These are phyloP conservation scores for Fomitopsis palustris DNA, from an alignment of 1,284 basidiomycete species.

Conservation along the genomic window DNA sequence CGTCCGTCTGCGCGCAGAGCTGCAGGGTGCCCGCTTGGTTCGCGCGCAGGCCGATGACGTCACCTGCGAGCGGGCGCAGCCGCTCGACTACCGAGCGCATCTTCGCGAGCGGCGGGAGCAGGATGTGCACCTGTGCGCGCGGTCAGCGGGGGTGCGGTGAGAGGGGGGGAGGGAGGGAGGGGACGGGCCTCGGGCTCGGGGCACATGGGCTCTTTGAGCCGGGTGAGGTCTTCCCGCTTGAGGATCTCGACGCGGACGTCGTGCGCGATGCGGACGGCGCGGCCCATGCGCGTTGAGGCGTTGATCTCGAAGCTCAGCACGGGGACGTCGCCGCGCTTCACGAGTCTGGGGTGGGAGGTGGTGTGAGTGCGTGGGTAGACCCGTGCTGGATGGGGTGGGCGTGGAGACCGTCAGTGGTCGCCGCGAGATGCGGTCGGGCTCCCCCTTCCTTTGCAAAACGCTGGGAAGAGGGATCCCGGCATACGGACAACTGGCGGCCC, in stretches of 20 bases:
- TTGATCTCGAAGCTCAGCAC: constrained; percentile 73
- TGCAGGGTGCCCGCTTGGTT: constrained; percentile 64
- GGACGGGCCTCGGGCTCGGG: constrained; percentile 81
- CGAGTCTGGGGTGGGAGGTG: constrained; percentile 38
- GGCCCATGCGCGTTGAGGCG: constrained; percentile 50
- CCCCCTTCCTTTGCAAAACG: too few species aligned
- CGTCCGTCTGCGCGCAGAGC: constrained; percentile 67
- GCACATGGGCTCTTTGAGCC: constrained; percentile 79
- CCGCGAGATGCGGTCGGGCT: too few species aligned
- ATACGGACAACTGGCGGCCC: not conserved
- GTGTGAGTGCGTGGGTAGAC: not conserved
- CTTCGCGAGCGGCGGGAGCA: constrained; percentile 76
- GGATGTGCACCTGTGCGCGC: constrained; percentile 66
- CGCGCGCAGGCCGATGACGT: constrained; percentile 70
- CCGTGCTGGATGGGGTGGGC: too few species aligned
- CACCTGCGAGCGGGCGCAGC: constrained; percentile 63
- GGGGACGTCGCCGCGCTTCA: constrained; percentile 77
- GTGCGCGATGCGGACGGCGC: constrained; percentile 58
- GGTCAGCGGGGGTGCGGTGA: not conserved
- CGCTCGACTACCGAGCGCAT: constrained; percentile 78
- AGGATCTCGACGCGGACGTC: constrained; percentile 79
- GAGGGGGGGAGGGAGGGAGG: not conserved
- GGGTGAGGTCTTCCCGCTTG: constrained; percentile 67
- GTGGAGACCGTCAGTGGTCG: too few species aligned
- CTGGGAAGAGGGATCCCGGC: too few species aligned